phyloP scores from a whole-genome alignment of 2,329 filamentous ascomycete species.

The Phialemoniopsis sp. region DNA sequence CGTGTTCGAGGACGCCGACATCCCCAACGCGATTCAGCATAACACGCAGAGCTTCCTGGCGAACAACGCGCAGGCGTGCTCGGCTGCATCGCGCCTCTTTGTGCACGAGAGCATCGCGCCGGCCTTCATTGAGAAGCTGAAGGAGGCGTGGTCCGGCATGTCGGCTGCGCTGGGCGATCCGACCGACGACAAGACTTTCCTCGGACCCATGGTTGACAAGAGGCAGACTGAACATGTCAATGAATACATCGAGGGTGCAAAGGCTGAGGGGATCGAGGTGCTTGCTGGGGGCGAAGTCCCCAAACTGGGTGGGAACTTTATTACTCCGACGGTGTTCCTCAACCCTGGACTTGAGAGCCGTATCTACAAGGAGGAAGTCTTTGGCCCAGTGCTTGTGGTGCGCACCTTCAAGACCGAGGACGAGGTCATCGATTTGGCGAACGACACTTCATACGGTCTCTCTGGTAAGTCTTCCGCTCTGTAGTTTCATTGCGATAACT shows the following conservation, averaged over 20 bases:
- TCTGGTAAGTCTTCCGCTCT: constrained; percentile 18
- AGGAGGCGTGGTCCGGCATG: too few species aligned
- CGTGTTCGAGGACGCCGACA: constrained; percentile 58
- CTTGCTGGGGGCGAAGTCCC: constrained; percentile 42
- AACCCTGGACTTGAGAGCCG: constrained; percentile 7
- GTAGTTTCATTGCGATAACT: too few species aligned
- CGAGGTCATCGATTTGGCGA: constrained; percentile 43
- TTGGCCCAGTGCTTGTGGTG: constrained; percentile 54
- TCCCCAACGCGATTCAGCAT: constrained; percentile 50
- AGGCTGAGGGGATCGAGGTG: constrained; percentile 51
- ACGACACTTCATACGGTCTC: constrained; percentile 52
- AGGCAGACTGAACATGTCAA: constrained; percentile 59
- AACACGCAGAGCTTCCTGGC: constrained; percentile 49
- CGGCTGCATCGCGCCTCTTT: constrained; percentile 69
- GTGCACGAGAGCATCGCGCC: constrained; percentile 57
- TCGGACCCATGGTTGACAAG: constrained; percentile 60
- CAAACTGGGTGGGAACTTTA: constrained; percentile 8
- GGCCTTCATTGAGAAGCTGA: constrained; percentile 43
- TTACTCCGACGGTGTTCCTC: constrained; percentile 12
- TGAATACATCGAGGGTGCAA: constrained; percentile 56
- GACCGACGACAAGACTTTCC: constrained; percentile 46
- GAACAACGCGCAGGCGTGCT: constrained; percentile 74
- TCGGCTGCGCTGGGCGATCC: constrained; percentile 49
- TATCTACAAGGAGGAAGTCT: constrained; percentile 48
- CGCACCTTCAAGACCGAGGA: constrained; percentile 45